Evolutionary conservation across 1,139 yeast genomes (phyloP).

Genomic region (Nadsonia starkeyi-henricii): DNA sequence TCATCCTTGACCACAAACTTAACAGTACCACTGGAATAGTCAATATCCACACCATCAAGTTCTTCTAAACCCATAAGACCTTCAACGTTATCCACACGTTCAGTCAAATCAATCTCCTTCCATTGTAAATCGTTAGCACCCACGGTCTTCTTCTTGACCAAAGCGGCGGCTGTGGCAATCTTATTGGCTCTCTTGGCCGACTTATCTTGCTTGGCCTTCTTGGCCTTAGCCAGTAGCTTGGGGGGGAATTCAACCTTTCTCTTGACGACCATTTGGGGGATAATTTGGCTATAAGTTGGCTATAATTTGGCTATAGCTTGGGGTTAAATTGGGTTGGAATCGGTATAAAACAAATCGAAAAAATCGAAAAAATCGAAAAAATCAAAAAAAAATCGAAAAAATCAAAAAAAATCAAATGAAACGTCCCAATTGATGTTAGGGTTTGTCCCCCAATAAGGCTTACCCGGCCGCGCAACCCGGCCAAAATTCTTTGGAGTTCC

Average conservation of each 20-base stretch:
- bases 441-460: neutral
- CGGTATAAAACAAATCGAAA: neutral
- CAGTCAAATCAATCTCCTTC: constrained; percentile 75
- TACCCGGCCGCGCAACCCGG: neutral
- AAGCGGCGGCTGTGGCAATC: neutral
- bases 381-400: neutral
- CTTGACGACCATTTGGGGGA: neutral
- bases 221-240: neutral
- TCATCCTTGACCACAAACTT: constrained; percentile 15
- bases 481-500: no score
- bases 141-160: constrained; percentile 5
- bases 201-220: neutral
- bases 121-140: constrained; percentile 32
- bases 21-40: constrained; percentile 30
- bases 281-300: no score
- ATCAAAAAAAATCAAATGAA: neutral
- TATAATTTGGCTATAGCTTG: no score
- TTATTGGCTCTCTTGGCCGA: neutral
- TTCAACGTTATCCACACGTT: constrained; percentile 71
- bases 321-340: no score
- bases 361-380: neutral
- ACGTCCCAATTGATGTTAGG: neutral
- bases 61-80: constrained; percentile 91
- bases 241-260: neutral
- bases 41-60: constrained; percentile 78